Evolutionary conservation across 176 grass and related monocot species (phyloP), one percentile per base, ranked within the genome.

Genomic region (Poa annua): DNA sequence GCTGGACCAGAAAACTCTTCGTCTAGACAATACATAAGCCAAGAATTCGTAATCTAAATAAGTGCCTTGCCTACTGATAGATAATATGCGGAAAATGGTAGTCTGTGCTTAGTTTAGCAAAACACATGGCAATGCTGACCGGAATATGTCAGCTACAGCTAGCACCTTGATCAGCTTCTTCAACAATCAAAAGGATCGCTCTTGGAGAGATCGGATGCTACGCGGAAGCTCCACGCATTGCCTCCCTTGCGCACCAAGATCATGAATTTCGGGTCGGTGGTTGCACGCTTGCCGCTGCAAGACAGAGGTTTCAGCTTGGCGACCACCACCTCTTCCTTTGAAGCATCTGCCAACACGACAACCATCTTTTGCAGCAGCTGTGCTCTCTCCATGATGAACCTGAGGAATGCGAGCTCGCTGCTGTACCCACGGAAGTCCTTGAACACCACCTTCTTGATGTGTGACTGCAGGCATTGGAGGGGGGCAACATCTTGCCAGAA

Each of bases 371-470:
- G 52, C 71, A 89, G 50, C 6, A 29, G 36, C 29, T 24, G 50
- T 7, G 82, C 87, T 11, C 87, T 81, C 62, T 85, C 87, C 4
- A 85, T 5, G 15, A 85, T 2, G 34, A 89, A 89, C 71, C 41
- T 81, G 62, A 89, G 82, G 71, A 89, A 85, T 4, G 17, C 78
- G 0, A 89, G 71, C 53, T 85, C 83, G 1, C 71, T 63, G 32
- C 83, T 77, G 3, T 81, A 20, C 9, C 83, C 87, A 70, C 53
- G 55, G 78, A 85, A 85, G 17, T 20, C 22, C 15, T 77, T 12
- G 20, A 89, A 89, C 33, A 85, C 83, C 33, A 89, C 82, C 42
- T 54, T 89, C 16, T 67, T 89, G 62, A 76, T 62, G 62, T 51
- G 77, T 53, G 77, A 71, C 8, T 85, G 63, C 34, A 89, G 33